Evolutionary conservation across 164 flowering plant species (phyloP), one percentile per base, ranked within the genome.

Genomic region (Sedum album): DNA sequence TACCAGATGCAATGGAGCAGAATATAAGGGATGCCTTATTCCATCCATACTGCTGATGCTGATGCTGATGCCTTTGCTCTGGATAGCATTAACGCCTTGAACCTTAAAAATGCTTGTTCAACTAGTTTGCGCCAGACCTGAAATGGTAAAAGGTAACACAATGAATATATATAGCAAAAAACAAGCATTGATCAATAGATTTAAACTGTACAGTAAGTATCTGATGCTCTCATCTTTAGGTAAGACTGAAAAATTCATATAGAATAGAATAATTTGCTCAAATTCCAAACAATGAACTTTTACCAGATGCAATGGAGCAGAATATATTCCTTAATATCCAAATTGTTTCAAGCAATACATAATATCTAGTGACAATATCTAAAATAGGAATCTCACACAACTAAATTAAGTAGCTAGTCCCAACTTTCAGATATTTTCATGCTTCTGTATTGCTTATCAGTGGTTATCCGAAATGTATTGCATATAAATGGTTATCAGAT

Each of bases 31-130:
- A 38, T 0, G 71, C 60, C 14, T 51, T 73, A 18, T 55, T 63
- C 78, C 76, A 66, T 4, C 73, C 76, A 17, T 26, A 28, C 33
- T 28, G 23, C 30, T 25, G 31, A 10, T 13, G 62, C n/a, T 23
- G 9, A 15, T 21, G 31, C 62, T 57, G 31, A 6, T 11, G 48
- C 20, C 33, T 4, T 20, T 28, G 33, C 62, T 57, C 20, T 57
- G 62, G 20, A 26, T 33, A 28, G 15, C 20, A 4, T 14, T 5
- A 8, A 13, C 5, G 18, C 31, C 62, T 57, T 6, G 62, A 15
- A 10, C 62, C 62, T 28, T 55, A 28, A 55, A 55, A 31, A 55
- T 55, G 31, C 61, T 55, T 25, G 18, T 26, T 53, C 60, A 23
- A 2, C 23, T 48, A 21, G 60, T 53, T 9, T 55, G 14, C 25